A percentile compares a stretch with the other conserved stretches of the same genome.
These are phyloP conservation scores for Raddia guianensis DNA, from an alignment of 176 grass and related monocot genomes.

Conservation along the genomic window DNA sequence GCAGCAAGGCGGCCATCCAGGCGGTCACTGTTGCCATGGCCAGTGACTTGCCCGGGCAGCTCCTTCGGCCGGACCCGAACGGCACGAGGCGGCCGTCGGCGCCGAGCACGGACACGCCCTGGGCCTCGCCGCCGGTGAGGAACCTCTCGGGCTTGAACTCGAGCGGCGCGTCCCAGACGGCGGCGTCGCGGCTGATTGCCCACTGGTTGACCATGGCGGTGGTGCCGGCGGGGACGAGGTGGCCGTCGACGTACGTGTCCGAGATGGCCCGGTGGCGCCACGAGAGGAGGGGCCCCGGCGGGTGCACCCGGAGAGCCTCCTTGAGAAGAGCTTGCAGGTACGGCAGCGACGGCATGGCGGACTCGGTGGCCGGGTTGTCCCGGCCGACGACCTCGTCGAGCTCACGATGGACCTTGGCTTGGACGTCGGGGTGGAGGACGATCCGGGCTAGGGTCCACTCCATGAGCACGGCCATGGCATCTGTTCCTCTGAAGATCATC, in stretches of 20 bases:
- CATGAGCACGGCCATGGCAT: slow-evolving; percentile 84
- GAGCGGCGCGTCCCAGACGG: slow-evolving; percentile 61
- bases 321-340: slow-evolving; percentile 83
- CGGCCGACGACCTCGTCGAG: slow-evolving; percentile 63
- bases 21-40: slow-evolving; percentile 62
- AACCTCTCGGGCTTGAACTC: slow-evolving; percentile 73
- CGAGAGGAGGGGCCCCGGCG: slow-evolving; percentile 73
- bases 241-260: slow-evolving; percentile 69
- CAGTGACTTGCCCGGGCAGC: slow-evolving; percentile 76
- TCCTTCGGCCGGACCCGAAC: slow-evolving; percentile 77
- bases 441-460: slow-evolving; percentile 77
- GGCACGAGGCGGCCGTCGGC: slow-evolving; percentile 72
- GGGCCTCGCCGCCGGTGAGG: slow-evolving; percentile 44
- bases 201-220: slow-evolving; percentile 91
- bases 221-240: slow-evolving; percentile 66
- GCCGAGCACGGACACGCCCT: slow-evolving; percentile 62
- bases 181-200: slow-evolving; percentile 72
- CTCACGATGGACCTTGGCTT: slow-evolving; percentile 61
- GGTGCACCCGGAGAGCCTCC: slow-evolving; percentile 78
- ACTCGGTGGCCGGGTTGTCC: slow-evolving; percentile 26
- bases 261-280: slow-evolving; percentile 66
- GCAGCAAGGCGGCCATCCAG: slow-evolving; percentile 81
- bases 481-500: slow-evolving; percentile 92
- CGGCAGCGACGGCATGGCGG: slow-evolving; percentile 45
- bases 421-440: slow-evolving; percentile 70